Base-by-base conservation (phyloP, 176 grass and related monocot genomes). In the Oryza rufipogon region DNA sequence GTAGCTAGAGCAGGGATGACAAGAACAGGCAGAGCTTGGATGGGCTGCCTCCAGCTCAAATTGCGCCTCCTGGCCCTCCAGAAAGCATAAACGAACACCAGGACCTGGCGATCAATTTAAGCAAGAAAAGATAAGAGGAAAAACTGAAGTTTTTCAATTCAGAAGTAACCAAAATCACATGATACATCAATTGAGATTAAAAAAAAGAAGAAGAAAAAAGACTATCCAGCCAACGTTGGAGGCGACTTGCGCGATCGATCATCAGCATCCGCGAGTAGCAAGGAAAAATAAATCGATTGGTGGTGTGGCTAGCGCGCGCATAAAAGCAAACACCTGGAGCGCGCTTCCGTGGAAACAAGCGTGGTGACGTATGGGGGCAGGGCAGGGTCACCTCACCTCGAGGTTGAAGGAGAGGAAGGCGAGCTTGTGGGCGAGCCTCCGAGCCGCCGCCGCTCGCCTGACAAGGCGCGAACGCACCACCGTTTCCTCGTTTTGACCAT, bases 371-470 rank as follows among this genome's bases (percentile, higher is more conserved):
- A 54, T 16, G 51, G 51, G 51, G 16, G 52, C 64, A 41, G 7
- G 7, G 30, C 64, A 41, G 39, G 7, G 30, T 32, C 30, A 32
- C 30, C 30, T 66, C 47, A 87, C 85, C 85, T 87, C 85, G 64
- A 87, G 85, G 78, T 87, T 87, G 78, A 87, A 75, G 78, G 85
- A 87, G 71, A 81, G 48, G 78, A 87, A 74, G 36, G 71, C 78
- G 71, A 87, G 78, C 23, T 60, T 87, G 70, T 78, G 71, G 0
- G 61, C 85, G 71, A 87, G 13, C 52, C 68, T 11, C 2, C 85
- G 64, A 23, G 74, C 65, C 48, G 74, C 65, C 74, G 22, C 48
- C 16, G 83, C 83, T 30, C 85, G n/a, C 47, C 25, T 67, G 16
- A 70, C 78, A 5, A 81, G 45, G 33, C 78, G 85, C 46, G 70